Evolutionary conservation across 2,329 filamentous ascomycete genomes (phyloP).

Genomic region (Trichoderma aggressivum): DNA sequence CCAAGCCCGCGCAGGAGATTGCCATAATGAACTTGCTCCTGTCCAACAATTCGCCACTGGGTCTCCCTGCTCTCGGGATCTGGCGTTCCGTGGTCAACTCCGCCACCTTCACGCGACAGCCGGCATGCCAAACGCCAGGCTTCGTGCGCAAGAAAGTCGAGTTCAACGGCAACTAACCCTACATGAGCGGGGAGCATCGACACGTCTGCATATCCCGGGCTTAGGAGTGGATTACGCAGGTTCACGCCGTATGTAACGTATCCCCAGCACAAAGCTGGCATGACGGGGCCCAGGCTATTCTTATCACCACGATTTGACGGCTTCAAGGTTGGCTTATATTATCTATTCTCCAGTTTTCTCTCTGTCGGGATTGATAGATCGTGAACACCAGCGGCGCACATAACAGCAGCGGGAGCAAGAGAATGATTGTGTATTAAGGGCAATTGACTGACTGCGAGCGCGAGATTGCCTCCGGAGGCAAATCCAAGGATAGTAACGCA

Average conservation of each 20-base stretch:
- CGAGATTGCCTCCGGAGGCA: background rate
- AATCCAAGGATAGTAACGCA: background rate
- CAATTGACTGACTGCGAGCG: background rate
- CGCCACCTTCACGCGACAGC: background rate
- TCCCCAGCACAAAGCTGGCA: background rate
- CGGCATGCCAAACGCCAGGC: background rate
- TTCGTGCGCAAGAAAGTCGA: background rate
- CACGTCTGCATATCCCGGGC: background rate
- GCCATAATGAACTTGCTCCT: background rate
- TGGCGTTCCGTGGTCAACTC: background rate
- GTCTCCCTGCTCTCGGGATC: background rate
- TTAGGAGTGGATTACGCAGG: background rate
- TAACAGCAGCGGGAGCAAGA: background rate
- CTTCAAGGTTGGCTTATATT: background rate
- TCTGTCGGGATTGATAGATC: background rate
- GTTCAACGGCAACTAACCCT: background rate
- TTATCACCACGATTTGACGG: background rate
- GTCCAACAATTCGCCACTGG: background rate
- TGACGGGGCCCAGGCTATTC: background rate
- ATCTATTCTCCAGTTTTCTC: background rate
- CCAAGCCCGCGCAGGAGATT: background rate
- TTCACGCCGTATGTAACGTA: background rate
- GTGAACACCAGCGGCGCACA: background rate
- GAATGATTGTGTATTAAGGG: background rate
- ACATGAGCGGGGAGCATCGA: background rate